Evolutionary conservation across 257 asterid genomes (phyloP).

Genomic region (Ballota nigra): DNA sequence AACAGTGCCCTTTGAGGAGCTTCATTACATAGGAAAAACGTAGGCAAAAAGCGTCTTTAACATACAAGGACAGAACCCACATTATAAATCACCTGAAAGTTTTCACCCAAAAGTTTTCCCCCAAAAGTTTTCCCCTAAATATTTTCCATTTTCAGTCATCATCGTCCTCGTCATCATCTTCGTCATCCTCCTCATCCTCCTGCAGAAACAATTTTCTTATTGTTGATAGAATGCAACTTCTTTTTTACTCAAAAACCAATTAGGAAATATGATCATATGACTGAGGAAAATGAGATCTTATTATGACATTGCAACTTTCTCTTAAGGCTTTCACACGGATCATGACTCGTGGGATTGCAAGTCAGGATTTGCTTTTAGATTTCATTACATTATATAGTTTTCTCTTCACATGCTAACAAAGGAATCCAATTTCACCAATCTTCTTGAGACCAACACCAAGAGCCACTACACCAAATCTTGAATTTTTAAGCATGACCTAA

Average conservation of each 20-base stretch:
- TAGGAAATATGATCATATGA: not conserved
- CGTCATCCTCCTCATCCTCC: constrained; percentile 45
- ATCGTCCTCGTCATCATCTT: constrained; percentile 39
- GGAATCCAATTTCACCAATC: not conserved
- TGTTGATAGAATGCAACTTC: not conserved
- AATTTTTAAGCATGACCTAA: not conserved
- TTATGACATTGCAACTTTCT: not conserved
- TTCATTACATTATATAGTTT: not conserved
- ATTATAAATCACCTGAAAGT: constrained; percentile 20
- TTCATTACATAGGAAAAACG: constrained; percentile 31
- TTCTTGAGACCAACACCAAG: not conserved
- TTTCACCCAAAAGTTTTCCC: not conserved
- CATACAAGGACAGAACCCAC: constrained; percentile 36
- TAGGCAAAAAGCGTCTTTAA: constrained; percentile 24
- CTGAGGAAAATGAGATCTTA: not conserved
- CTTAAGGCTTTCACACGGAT: not conserved
- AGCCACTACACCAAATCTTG: not conserved
- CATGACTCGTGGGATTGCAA: not conserved
- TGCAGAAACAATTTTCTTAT: constrained; percentile 13
- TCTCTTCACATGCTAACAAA: not conserved
- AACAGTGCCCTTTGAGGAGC: constrained; percentile 27
- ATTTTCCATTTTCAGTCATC: constrained; percentile 37
- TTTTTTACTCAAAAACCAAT: not conserved
- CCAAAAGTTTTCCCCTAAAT: constrained; percentile 2
- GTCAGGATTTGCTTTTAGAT: not conserved